phyloP scores from a whole-genome alignment of 2,329 filamentous ascomycete genomes.

The Escovopsis sp. region DNA sequence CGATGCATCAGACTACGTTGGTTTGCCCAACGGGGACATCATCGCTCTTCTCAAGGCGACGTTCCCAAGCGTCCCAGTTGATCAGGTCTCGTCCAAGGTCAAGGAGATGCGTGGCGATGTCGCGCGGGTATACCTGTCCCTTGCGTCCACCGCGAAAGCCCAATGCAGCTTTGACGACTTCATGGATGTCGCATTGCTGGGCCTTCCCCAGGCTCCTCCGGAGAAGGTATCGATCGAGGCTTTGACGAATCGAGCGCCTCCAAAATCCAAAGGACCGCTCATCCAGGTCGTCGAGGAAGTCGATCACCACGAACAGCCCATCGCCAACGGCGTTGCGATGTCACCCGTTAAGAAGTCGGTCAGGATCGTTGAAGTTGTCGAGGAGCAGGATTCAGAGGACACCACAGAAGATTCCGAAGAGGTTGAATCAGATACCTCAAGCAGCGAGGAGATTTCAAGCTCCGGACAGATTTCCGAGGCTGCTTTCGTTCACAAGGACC shows the following conservation, averaged over 20 bases:
- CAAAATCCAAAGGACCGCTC: slow-evolving; percentile 12
- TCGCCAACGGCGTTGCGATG: not conserved
- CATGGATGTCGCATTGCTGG: slow-evolving; percentile 15
- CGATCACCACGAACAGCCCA: slow-evolving; percentile 1
- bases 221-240: not conserved
- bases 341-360: not conserved
- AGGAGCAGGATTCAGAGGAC: not conserved
- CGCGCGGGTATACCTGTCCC: slow-evolving; percentile 21
- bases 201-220: slow-evolving; percentile 3
- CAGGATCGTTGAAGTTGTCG: no score
- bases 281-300: slow-evolving; percentile 12
- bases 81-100: slow-evolving; percentile 21
- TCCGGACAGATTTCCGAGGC: not conserved
- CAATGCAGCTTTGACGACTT: slow-evolving; percentile 19
- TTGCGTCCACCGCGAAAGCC: slow-evolving; percentile 19
- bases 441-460: slow-evolving; percentile 8
- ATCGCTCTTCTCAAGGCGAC: slow-evolving; percentile 23
- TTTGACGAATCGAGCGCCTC: slow-evolving; percentile 1
- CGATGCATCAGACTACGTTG: slow-evolving; percentile 3
- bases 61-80: slow-evolving; percentile 26
- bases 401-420: not conserved
- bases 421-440: slow-evolving; percentile 1
- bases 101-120: slow-evolving; percentile 18
- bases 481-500: no score
- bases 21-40: slow-evolving; percentile 15